These are phyloP conservation scores for Clathrospora elynae DNA, from an alignment of 2,329 filamentous ascomycete genomes.

Conservation along the genomic window DNA sequence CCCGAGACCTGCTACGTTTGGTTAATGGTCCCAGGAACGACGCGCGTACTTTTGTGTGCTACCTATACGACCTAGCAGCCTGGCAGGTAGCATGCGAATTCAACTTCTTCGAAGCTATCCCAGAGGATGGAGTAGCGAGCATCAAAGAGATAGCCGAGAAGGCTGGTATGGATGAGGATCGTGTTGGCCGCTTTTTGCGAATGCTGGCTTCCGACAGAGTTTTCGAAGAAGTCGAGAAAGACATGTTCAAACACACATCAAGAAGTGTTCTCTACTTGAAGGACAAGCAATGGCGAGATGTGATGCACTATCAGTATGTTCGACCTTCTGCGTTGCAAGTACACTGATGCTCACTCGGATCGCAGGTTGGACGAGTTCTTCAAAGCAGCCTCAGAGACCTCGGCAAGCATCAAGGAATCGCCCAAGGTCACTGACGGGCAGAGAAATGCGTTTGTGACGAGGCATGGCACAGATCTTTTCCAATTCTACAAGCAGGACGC, in stretches of 20 bases:
- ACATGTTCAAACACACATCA: slow-evolving; percentile 29
- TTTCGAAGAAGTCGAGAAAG: slow-evolving; percentile 21
- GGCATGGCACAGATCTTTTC: slow-evolving; percentile 31
- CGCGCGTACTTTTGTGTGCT: slow-evolving; percentile 20
- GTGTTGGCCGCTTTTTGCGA: slow-evolving; percentile 19
- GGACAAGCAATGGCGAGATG: slow-evolving; percentile 20
- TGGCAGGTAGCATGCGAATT: slow-evolving; percentile 28
- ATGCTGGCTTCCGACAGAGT: slow-evolving; percentile 23
- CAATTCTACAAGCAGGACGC: slow-evolving; percentile 36
- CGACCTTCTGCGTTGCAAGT: background rate
- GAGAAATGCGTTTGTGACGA: slow-evolving; percentile 28
- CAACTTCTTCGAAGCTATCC: slow-evolving; percentile 24
- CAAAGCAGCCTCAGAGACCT: slow-evolving; percentile 30
- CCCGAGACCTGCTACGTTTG: slow-evolving; percentile 29
- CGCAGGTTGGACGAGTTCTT: slow-evolving; percentile 37
- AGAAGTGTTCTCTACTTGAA: slow-evolving; percentile 17
- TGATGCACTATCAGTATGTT: slow-evolving; percentile 23
- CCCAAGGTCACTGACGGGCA: slow-evolving; percentile 9
- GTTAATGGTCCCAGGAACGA: slow-evolving; percentile 25
- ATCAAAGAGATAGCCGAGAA: slow-evolving; percentile 20
- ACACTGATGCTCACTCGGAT: background rate
- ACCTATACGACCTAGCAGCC: slow-evolving; percentile 25
- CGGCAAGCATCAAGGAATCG: slow-evolving; percentile 16
- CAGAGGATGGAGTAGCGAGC: slow-evolving; percentile 10
- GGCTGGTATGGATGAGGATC: slow-evolving; percentile 21